Percentiles rank a stretch among this genome's conserved stretches.
Evolutionary conservation across 495 filamentous ascomycete species (phyloP).

Genomic region (Hyaloscypha bicolor): DNA sequence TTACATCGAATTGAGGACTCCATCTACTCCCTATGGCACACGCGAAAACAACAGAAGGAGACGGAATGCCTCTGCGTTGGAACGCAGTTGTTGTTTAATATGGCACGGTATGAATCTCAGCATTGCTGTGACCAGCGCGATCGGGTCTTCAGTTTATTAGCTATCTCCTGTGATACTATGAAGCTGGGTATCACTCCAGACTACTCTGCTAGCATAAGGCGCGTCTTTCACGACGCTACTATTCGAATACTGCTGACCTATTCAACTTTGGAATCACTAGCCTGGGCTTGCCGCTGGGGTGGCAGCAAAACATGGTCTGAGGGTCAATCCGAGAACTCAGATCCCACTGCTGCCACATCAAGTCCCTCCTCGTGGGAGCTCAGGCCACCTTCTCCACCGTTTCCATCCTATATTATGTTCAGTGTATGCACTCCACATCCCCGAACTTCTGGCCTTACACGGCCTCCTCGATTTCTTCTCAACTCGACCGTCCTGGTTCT

Average conservation of each 20-base stretch:
- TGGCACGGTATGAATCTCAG: neutral
- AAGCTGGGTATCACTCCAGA: constrained; percentile 3
- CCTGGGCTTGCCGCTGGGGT: neutral
- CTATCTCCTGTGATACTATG: constrained; percentile 16
- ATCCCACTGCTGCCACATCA: neutral
- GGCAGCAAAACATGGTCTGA: neutral
- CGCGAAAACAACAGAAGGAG: neutral
- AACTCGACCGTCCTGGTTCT: neutral
- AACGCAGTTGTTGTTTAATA: neutral
- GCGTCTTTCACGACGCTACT: neutral
- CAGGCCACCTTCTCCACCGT: neutral
- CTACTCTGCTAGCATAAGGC: neutral
- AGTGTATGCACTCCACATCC: neutral
- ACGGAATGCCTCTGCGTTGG: neutral
- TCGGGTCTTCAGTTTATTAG: constrained; percentile 26
- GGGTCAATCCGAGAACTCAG: neutral
- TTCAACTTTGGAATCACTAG: neutral
- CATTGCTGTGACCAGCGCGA: constrained; percentile 4
- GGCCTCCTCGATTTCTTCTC: neutral
- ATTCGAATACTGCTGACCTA: neutral
- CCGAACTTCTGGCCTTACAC: neutral
- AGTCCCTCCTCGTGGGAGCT: neutral
- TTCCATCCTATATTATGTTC: neutral
- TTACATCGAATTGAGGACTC: neutral
- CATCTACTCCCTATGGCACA: neutral